These are phyloP conservation scores for Malus fusca DNA, from an alignment of 306 rosid species.

Conservation along the genomic window DNA sequence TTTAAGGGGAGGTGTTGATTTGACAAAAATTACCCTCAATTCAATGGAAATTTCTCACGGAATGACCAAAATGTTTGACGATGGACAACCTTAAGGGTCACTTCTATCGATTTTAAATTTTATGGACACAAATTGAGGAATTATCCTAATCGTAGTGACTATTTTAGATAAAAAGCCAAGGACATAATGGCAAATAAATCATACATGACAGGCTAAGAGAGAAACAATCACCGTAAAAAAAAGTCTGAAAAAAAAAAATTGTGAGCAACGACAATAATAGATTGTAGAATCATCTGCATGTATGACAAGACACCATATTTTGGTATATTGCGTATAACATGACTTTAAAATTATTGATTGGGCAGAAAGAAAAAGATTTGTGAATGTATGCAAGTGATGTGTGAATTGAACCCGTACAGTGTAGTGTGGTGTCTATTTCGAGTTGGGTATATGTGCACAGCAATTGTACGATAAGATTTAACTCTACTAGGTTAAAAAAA, in stretches of 20 bases:
- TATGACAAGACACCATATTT: neutral
- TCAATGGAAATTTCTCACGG: too few species aligned
- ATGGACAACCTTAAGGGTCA: too few species aligned
- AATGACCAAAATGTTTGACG: too few species aligned
- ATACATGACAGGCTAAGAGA: neutral
- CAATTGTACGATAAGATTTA: neutral
- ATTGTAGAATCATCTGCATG: neutral
- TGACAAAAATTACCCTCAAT: too few species aligned
- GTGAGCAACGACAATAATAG: neutral
- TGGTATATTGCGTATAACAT: too few species aligned
- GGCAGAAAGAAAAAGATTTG: neutral
- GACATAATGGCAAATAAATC: neutral
- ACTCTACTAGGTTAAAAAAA: neutral
- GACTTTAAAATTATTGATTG: too few species aligned
- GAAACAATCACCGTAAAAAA: neutral
- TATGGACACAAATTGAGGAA: too few species aligned
- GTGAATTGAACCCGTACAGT: neutral
- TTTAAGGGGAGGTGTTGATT: too few species aligned
- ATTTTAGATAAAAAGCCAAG: neutral
- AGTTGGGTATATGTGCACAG: neutral
- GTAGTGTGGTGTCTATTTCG: neutral
- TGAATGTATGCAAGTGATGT: neutral
- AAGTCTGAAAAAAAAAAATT: neutral
- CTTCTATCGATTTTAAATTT: too few species aligned
- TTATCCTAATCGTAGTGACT: too few species aligned